These are phyloP conservation scores for Coelastrella sp. DNA, from an alignment of 139 green algal species.

Conservation along the genomic window DNA sequence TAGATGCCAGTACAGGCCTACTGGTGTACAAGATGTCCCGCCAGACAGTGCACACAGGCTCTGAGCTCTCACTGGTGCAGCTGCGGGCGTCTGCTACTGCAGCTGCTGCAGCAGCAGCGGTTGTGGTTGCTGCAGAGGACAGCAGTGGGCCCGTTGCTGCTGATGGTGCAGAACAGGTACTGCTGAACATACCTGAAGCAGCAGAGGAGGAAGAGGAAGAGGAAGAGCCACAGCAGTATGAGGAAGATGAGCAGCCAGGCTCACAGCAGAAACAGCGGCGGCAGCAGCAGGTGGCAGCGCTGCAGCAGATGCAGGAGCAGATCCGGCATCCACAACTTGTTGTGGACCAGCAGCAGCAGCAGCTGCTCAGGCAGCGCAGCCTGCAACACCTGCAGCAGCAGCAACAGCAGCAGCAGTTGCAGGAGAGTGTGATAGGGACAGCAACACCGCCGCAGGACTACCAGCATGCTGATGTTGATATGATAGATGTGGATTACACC, in stretches of 20 bases:
- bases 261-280: slow-evolving; percentile 8
- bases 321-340: not conserved
- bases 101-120: not conserved
- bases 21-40: slow-evolving; percentile 54
- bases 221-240: slow-evolving; percentile 7
- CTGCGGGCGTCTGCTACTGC: not conserved
- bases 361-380: not conserved
- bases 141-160: not conserved
- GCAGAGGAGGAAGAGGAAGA: slow-evolving; percentile 11
- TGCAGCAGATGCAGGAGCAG: slow-evolving; percentile 17
- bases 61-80: slow-evolving; percentile 35
- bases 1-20: slow-evolving; percentile 53
- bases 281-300: not conserved
- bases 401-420: not conserved
- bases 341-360: not conserved
- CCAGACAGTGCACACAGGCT: slow-evolving; percentile 59
- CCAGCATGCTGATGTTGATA: not conserved
- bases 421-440: not conserved
- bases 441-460: not conserved
- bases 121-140: not conserved
- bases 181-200: not conserved
- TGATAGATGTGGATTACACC: not conserved
- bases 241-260: not conserved
- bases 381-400: not conserved
- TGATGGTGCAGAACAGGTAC: not conserved